phyloP scores from a whole-genome alignment of 257 asterid genomes.

The Haberlea rhodopensis region DNA sequence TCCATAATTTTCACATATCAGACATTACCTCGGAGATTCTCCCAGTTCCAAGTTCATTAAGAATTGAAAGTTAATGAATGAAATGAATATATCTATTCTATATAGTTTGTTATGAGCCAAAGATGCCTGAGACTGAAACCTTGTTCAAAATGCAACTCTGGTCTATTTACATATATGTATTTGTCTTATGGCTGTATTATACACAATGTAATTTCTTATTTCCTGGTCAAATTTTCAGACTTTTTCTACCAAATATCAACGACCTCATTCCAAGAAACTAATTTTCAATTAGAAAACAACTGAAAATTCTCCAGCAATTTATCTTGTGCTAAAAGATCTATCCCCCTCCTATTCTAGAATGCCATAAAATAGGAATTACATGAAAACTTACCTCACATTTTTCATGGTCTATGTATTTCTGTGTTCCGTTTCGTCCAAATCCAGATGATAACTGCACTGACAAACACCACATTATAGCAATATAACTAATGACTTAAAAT shows the following conservation, averaged over 20 bases:
- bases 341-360: neutral
- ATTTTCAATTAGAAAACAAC: neutral
- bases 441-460: conserved; percentile 43
- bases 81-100: no score
- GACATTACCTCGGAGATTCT: no score
- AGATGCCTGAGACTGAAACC: neutral
- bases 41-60: no score
- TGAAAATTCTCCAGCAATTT: neutral
- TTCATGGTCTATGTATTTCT: conserved; percentile 18
- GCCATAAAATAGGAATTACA: neutral
- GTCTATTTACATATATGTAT: neutral
- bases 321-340: neutral
- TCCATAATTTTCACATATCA: no score
- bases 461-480: conserved; percentile 14
- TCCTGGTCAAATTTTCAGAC: neutral
- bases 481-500: neutral
- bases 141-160: neutral
- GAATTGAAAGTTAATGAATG: no score
- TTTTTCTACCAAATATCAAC: neutral
- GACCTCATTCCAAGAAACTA: neutral
- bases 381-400: conserved; percentile 43
- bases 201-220: neutral
- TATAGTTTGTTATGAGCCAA: no score
- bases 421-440: conserved; percentile 26
- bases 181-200: neutral